Base-by-base conservation (phyloP, 2,329 filamentous ascomycete genomes). In the Hymenoscyphus salicellus region DNA sequence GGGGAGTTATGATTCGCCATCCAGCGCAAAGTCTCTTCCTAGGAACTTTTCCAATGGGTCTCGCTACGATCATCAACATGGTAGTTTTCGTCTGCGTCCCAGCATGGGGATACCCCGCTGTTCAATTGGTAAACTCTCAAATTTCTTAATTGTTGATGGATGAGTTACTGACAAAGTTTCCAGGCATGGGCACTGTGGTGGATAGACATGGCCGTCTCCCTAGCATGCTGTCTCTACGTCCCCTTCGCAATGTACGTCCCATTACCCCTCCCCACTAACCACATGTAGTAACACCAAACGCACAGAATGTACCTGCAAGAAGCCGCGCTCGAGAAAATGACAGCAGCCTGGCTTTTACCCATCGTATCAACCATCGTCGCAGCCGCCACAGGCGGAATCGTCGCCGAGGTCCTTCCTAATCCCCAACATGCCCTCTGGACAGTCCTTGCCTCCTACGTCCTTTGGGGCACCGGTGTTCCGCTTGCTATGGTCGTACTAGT, bases 21-120 rank as follows among this genome's bases (percentile, higher is more conserved):
- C 87, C 86, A 0, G 83, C 82, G 1, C 86, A 92, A 71, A 87
- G 85, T 1, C 79, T 92, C 61, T 92, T 91, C 69, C 77, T 92
- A 3, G 89, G 85, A 0, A 88, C 86, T 0, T 82, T 89, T 36
- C 88, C 88, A 0, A 90, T 91, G 86, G 87, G 82, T 0, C 82
- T 91, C 64, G 84, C 86, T 0, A 90, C 88, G 1, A 85, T 91
- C 55, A 83, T 90, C 66, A 86, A 87, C 66, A 86, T 88, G 82
- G 84, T 86, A 73, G 79, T 86, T 14, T 79, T 85, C 36, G 79
- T 86, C 38, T 89, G 87, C 73, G 79, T 83, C 7, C 83, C 82
- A 0, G 78, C 77, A n/a, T 90, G 85, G 87, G 87, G 86, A 1
- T 69, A 79, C 16, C 84, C 85, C 80, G 78, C 83, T n/a, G 77